Evolutionary conservation across 2,329 filamentous ascomycete genomes (phyloP).

Genomic region (Tolypocladium tundrense): DNA sequence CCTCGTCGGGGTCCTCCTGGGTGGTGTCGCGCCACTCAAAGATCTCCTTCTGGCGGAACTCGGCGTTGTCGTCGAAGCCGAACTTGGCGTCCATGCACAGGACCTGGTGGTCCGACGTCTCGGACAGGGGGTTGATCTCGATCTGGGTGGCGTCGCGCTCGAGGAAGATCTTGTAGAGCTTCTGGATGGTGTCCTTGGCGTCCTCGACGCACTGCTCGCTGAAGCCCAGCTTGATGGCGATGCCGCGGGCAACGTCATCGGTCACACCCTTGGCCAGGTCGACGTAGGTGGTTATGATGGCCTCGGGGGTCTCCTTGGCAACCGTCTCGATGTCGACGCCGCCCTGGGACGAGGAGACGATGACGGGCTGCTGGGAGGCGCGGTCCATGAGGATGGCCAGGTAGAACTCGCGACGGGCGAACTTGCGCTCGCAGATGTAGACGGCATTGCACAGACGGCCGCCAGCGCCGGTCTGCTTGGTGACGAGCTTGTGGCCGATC

Average conservation of each 20-base stretch:
- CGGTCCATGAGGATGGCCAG: slow-evolving; percentile 98
- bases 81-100: slow-evolving; percentile 99
- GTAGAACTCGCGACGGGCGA: slow-evolving; percentile 97
- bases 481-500: slow-evolving; percentile 99
- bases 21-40: slow-evolving; percentile 89
- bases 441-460: slow-evolving; percentile 95
- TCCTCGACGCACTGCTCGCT: slow-evolving; percentile 95
- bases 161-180: slow-evolving; percentile 97
- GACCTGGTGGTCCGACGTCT: slow-evolving; percentile 97
- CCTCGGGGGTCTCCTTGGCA: slow-evolving; percentile 93
- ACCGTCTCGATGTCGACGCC: slow-evolving; percentile 99
- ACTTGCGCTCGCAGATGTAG: slow-evolving; percentile 99
- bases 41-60: slow-evolving; percentile 94
- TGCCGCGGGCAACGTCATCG: slow-evolving; percentile 83
- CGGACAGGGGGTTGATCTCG: slow-evolving; percentile 97
- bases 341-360: slow-evolving; percentile 95
- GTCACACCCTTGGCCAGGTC: slow-evolving; percentile 94
- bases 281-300: slow-evolving; percentile 88
- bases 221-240: slow-evolving; percentile 89
- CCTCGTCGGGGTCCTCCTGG: slow-evolving; percentile 96
- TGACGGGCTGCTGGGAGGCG: slow-evolving; percentile 79
- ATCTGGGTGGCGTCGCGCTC: slow-evolving; percentile 99
- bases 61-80: slow-evolving; percentile 96
- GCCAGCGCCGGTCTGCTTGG: slow-evolving; percentile 93
- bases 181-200: slow-evolving; percentile 93